Percentiles rank a stretch among this genome's conserved stretches.
phyloP scores from a whole-genome alignment of 2,329 filamentous ascomycete genomes.

The Leptoxyphium fumago region DNA sequence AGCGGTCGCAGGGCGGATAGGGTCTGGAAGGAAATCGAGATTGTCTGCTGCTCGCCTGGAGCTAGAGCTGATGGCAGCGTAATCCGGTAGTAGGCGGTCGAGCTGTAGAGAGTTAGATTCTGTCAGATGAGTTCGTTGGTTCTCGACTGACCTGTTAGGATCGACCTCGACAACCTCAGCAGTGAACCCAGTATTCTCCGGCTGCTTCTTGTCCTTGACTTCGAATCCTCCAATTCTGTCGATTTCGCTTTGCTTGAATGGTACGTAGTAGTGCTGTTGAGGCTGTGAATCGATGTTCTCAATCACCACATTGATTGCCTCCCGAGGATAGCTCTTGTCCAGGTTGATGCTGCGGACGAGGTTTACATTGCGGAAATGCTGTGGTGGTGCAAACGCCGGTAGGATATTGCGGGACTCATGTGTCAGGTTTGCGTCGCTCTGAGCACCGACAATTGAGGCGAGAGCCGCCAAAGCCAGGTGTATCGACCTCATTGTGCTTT shows the following conservation, averaged over 20 bases:
- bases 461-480: slow-evolving; percentile 25
- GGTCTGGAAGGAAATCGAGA: slow-evolving; percentile 73
- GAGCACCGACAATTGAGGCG: slow-evolving; percentile 44
- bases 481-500: slow-evolving; percentile 14
- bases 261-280: slow-evolving; percentile 81
- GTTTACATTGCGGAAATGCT: slow-evolving; percentile 89
- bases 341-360: slow-evolving; percentile 79
- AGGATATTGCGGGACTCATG: slow-evolving; percentile 37
- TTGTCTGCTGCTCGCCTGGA: slow-evolving; percentile 63
- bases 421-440: slow-evolving; percentile 43
- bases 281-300: slow-evolving; percentile 70
- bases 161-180: slow-evolving; percentile 51
- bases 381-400: slow-evolving; percentile 60
- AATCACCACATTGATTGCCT: slow-evolving; percentile 85
- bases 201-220: slow-evolving; percentile 81
- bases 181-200: slow-evolving; percentile 48
- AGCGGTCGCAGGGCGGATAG: slow-evolving; percentile 68
- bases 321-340: slow-evolving; percentile 82
- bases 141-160: slow-evolving; percentile 31
- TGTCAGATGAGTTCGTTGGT: neutral
- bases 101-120: slow-evolving; percentile 9
- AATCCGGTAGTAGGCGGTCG: slow-evolving; percentile 65
- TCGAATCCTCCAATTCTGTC: slow-evolving; percentile 71
- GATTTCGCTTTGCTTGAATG: slow-evolving; percentile 65
- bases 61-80: slow-evolving; percentile 61